Conservation (phyloP, 2,329 filamentous ascomycete genomes). For the Fusarium phyllophilum region DNA sequence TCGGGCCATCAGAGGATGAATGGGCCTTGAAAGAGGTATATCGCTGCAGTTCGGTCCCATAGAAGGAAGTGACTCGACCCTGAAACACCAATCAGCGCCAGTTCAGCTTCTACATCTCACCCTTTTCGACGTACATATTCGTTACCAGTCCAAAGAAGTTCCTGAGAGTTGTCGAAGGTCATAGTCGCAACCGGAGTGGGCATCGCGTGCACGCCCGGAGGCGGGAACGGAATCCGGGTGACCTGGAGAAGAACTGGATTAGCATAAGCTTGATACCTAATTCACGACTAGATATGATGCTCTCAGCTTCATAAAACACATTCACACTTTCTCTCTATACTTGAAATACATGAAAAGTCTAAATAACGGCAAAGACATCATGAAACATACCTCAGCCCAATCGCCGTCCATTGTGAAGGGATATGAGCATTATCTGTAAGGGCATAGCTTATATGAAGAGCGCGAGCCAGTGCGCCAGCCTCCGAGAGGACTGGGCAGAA, state of each 20-base stretch:
- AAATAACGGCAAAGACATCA: background rate
- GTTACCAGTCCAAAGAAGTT: conserved; percentile 93
- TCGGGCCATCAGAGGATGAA: conserved; percentile 74
- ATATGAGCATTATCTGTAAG: conserved; percentile 50
- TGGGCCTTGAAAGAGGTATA: conserved; percentile 94
- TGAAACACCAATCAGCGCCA: conserved; percentile 52
- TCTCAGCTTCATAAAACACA: background rate
- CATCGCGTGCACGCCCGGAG: conserved; percentile 75
- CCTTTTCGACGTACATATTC: conserved; percentile 73
- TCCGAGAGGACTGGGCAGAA: conserved; percentile 13
- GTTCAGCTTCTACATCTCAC: background rate
- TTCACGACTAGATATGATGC: background rate
- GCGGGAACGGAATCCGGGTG: conserved; percentile 82
- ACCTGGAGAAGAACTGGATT: conserved; percentile 62
- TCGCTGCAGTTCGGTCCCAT: conserved; percentile 82
- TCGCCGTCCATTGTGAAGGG: conserved; percentile 69
- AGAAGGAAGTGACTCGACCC: conserved; percentile 91
- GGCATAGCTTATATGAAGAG: conserved; percentile 46
- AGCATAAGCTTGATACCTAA: conserved; percentile 7
- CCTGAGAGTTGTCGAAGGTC: conserved; percentile 88
- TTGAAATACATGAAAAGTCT: background rate
- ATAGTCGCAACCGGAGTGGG: conserved; percentile 80
- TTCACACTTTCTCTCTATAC: no score
- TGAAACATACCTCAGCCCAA: conserved; percentile 70
- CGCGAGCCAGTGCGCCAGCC: conserved; percentile 18